Evolutionary conservation across 2,329 filamentous ascomycete species (phyloP).

Genomic region (Scedosporium minutisporum): DNA sequence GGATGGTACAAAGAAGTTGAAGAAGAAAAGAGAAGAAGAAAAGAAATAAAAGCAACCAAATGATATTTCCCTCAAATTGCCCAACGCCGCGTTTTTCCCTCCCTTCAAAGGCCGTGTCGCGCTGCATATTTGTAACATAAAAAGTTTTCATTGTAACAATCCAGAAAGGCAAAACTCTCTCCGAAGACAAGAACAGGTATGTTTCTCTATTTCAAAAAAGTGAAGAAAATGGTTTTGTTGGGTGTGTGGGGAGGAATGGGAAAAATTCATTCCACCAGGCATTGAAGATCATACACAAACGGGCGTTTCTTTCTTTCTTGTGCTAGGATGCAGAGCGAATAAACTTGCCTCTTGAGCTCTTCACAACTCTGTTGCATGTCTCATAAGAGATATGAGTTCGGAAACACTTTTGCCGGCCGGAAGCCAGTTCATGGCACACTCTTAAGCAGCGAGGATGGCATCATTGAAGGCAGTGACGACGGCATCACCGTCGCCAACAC

Average conservation of each 20-base stretch:
- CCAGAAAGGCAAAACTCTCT: neutral
- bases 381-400: neutral
- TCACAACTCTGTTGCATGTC: neutral
- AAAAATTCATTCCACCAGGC: too few relatives aligned
- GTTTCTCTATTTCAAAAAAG: neutral
- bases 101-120: neutral
- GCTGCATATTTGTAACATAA: neutral
- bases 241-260: neutral
- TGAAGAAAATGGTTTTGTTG: neutral
- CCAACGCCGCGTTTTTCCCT: neutral
- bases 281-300: neutral
- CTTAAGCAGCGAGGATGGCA: slow-evolving; percentile 7
- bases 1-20: neutral
- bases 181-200: neutral
- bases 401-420: neutral
- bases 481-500: slow-evolving; percentile 8
- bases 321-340: neutral
- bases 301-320: neutral
- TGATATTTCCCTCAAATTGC: neutral
- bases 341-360: neutral
- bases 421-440: neutral
- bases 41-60: neutral
- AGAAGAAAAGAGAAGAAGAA: neutral
- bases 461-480: slow-evolving; percentile 11
- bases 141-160: neutral